These are phyloP conservation scores for Marchantia polymorpha DNA, from an alignment of 225 moss, liverwort and hornwort species.

Conservation along the genomic window DNA sequence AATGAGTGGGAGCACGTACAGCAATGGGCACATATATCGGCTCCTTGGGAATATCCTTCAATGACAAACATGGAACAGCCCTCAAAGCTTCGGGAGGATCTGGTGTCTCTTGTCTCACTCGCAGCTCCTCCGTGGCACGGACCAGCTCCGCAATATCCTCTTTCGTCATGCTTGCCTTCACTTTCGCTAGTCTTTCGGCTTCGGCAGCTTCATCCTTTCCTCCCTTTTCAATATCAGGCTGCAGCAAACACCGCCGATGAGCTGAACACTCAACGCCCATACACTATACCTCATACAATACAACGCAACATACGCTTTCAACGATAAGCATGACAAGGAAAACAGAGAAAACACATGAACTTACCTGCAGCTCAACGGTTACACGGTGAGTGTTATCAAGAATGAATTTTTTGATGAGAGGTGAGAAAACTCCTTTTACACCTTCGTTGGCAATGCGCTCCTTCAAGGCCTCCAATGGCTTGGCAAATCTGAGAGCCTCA, in stretches of 20 bases:
- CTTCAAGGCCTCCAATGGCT: slow-evolving; percentile 94
- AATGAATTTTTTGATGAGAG: slow-evolving; percentile 82
- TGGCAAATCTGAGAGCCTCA: slow-evolving; percentile 90
- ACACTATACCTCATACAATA: background rate
- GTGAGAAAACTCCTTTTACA: slow-evolving; percentile 91
- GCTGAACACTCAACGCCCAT: background rate
- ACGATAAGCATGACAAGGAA: background rate
- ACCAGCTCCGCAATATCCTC: slow-evolving; percentile 89
- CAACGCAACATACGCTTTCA: background rate
- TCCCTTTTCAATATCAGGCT: slow-evolving; percentile 91
- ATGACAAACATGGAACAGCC: slow-evolving; percentile 73
- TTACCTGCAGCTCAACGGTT: slow-evolving; percentile 88
- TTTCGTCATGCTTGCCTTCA: slow-evolving; percentile 83
- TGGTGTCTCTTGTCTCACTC: slow-evolving; percentile 91
- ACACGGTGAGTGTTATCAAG: slow-evolving; percentile 89
- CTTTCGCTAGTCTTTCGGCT: slow-evolving; percentile 64
- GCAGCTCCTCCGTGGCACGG: slow-evolving; percentile 86
- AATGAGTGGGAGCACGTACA: slow-evolving; percentile 23
- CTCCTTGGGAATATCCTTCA: slow-evolving; percentile 83
- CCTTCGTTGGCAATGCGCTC: slow-evolving; percentile 70
- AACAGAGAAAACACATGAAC: background rate
- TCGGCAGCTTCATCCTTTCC: slow-evolving; percentile 81
- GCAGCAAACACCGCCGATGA: slow-evolving; percentile 12
- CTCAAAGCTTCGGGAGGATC: slow-evolving; percentile 91
- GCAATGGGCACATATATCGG: slow-evolving; percentile 68